These are phyloP conservation scores for Tolypocladium capitatum DNA, from an alignment of 2,329 filamentous ascomycete species.

Conservation along the genomic window DNA sequence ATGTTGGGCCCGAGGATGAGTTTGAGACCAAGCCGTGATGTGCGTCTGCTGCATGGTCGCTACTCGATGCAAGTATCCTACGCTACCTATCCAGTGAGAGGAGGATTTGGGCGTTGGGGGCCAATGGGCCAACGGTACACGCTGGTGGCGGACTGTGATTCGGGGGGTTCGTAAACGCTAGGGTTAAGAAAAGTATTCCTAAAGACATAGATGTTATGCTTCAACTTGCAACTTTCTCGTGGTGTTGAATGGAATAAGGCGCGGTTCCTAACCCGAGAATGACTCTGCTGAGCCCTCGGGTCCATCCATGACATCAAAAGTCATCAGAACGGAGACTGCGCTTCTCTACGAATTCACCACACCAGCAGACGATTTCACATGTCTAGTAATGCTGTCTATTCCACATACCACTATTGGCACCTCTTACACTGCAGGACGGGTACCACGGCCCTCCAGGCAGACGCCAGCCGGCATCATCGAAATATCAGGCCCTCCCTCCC, in stretches of 20 bases:
- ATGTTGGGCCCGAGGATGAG: constrained; percentile 27
- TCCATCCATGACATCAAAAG: not conserved
- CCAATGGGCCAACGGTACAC: not conserved
- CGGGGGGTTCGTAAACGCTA: not conserved
- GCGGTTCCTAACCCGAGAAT: not conserved
- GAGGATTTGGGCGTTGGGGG: not conserved
- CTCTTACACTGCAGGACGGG: constrained; percentile 4
- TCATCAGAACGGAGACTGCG: too few species aligned
- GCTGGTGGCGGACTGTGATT: not conserved
- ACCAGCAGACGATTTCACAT: not conserved
- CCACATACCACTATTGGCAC: constrained; percentile 6
- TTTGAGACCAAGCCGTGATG: constrained; percentile 27
- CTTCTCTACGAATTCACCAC: not conserved
- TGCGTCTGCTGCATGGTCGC: not conserved
- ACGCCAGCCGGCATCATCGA: not conserved
- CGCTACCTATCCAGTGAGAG: not conserved
- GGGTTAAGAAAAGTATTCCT: not conserved
- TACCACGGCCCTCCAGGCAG: not conserved
- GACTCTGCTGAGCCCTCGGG: not conserved
- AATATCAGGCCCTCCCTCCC: not conserved
- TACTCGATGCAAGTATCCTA: not conserved
- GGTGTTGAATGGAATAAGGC: too few species aligned
- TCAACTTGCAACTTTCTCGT: not conserved
- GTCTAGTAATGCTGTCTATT: constrained; percentile 7
- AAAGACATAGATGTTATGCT: not conserved